Evolutionary conservation across 2,329 filamentous ascomycete species (phyloP), one percentile per base, ranked within the genome.

Genomic region (Pseudogymnoascus verrucosus): DNA sequence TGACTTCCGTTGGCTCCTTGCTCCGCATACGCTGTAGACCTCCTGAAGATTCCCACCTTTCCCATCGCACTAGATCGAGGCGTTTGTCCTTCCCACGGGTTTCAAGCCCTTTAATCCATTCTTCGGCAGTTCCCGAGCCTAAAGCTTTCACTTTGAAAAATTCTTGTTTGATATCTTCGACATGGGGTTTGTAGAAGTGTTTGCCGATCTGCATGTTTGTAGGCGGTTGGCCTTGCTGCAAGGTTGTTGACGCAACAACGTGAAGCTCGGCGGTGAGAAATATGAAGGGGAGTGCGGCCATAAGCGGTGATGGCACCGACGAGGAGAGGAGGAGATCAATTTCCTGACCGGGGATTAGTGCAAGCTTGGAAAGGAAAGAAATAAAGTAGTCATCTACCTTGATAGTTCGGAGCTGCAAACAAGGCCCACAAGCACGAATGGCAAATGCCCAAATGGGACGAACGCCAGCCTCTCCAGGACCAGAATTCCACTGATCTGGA

Each of bases 81-180:
- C 85, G 82, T 60, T 80, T 76, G 64, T 84, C 79, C 68, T 83
- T 84, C 8, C 89, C 88, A 64, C 84, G 81, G 28, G 77, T 78
- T 47, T 86, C 82, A 3, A 95, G 80, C 8, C 90, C 90, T 74
- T 93, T 93, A 31, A 86, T 79, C 90, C 90, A 95, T 73, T 93
- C 90, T 68, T 91, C 88, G 3, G 83, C 82, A 10, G 87, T 84
- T 44, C 87, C 86, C 51, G 80, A 69, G n/a, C 90, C 89, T 68
- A 90, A 80, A n/a, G 78, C 75, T 68, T 84, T 84, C 62, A 87
- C 89, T 4, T 84, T 78, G 47, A 83, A 77, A 68, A 90, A 85
- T 69, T 90, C 85, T 34, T 77, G 72, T 64, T 82, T 82, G 67
- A 93, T 81, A 6, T 79, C 78, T 26, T 86, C 80, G 37, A 91